phyloP scores from a whole-genome alignment of 331 rosid genomes.

The Prunus yedoensis region DNA sequence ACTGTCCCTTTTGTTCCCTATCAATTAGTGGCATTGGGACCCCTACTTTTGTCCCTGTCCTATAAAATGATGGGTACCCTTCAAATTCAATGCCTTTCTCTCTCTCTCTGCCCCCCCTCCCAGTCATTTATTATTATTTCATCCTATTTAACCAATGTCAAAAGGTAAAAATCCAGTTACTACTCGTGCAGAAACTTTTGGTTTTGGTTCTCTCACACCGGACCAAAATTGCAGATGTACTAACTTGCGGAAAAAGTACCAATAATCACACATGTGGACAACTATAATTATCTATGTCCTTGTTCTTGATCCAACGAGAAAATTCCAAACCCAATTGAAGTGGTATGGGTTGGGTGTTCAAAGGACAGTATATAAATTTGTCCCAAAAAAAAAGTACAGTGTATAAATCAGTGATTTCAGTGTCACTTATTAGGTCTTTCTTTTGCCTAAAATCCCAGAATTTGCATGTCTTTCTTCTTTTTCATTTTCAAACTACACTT shows the following conservation, averaged over 20 bases:
- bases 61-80: not conserved
- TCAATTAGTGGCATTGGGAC: not conserved
- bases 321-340: not conserved
- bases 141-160: too few species aligned
- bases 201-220: not conserved
- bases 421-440: too few species aligned
- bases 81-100: not conserved
- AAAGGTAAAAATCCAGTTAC: not conserved
- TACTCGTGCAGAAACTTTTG: not conserved
- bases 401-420: too few species aligned
- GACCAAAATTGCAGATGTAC: not conserved
- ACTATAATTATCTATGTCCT: not conserved
- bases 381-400: too few species aligned
- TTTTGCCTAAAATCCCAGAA: too few species aligned
- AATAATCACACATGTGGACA: not conserved
- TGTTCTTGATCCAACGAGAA: not conserved
- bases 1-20: conserved; percentile 19
- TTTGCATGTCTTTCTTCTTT: too few species aligned
- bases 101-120: too few species aligned
- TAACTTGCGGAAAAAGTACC: not conserved
- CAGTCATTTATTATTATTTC: too few species aligned
- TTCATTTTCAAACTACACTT: too few species aligned
- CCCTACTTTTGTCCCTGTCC: not conserved
- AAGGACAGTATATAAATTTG: too few species aligned
- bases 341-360: not conserved